A percentile compares a stretch with the other conserved stretches of the same genome.
Evolutionary conservation across 2,329 filamentous ascomycete species (phyloP).

Genomic region (Blastomyces silverae): DNA sequence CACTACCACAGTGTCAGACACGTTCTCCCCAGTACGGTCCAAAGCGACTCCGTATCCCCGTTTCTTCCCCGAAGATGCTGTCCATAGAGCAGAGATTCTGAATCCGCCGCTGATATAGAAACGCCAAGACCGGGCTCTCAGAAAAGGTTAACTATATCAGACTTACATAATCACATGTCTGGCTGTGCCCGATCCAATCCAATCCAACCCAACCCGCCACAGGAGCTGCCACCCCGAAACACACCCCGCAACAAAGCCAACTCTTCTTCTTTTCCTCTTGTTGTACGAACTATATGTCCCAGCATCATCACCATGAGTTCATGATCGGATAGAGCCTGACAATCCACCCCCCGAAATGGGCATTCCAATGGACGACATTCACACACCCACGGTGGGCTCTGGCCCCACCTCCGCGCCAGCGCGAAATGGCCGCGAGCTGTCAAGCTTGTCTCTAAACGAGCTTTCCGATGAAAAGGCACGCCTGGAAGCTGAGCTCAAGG

Average conservation of each 20-base stretch:
- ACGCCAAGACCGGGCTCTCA: no score
- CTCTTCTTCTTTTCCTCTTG: neutral
- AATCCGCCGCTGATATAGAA: no score
- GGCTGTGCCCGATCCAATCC: no score
- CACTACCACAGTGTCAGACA: neutral
- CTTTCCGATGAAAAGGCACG: conserved; percentile 78
- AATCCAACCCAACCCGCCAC: no score
- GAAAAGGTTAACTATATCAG: no score
- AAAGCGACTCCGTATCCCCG: neutral
- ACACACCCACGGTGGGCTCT: conserved; percentile 66
- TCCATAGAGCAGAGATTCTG: no score
- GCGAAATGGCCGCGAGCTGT: conserved; percentile 53
- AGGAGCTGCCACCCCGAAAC: neutral
- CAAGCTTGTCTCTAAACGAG: conserved; percentile 65
- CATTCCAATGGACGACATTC: conserved; percentile 57
- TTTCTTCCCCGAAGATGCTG: neutral
- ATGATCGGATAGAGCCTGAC: conserved; percentile 15
- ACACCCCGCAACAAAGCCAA: neutral
- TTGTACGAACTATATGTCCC: neutral
- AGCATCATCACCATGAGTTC: conserved; percentile 12
- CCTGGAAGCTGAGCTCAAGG: conserved; percentile 78
- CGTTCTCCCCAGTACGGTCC: neutral
- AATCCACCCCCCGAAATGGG: conserved; percentile 39
- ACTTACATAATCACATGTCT: no score
- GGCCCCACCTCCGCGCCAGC: conserved; percentile 61